Evolutionary conservation across 345 rosid genomes (phyloP).

Genomic region (Brassica incana): DNA sequence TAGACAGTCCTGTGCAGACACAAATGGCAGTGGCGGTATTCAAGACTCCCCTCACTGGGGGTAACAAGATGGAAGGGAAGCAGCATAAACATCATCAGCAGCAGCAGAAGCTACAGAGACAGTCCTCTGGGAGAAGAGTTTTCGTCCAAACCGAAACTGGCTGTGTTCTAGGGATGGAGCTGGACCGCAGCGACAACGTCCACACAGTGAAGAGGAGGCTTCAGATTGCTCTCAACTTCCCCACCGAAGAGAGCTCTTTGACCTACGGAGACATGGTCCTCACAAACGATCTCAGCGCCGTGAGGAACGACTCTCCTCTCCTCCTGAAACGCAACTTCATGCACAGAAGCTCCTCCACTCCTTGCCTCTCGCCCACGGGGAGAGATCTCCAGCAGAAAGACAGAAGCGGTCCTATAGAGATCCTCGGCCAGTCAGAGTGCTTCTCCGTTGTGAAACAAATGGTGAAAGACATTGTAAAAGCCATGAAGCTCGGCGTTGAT

Average conservation of each 20-base stretch:
- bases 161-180: slow-evolving; percentile 97
- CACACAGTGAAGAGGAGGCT: slow-evolving; percentile 92
- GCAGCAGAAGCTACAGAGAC: slow-evolving; percentile 42
- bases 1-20: slow-evolving; percentile 95
- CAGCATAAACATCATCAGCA: slow-evolving; percentile 38
- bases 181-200: slow-evolving; percentile 90
- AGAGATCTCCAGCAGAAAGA: slow-evolving; percentile 79
- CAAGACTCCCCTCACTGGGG: slow-evolving; percentile 67
- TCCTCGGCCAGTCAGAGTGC: slow-evolving; percentile 65
- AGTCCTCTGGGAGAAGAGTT: slow-evolving; percentile 75
- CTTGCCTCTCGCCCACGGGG: slow-evolving; percentile 93
- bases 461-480: slow-evolving; percentile 77
- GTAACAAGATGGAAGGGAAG: slow-evolving; percentile 61
- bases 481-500: slow-evolving; percentile 81
- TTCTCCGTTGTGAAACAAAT: slow-evolving; percentile 49
- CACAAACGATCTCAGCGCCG: slow-evolving; percentile 86
- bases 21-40: slow-evolving; percentile 92
- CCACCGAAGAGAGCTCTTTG: slow-evolving; percentile 77
- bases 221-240: slow-evolving; percentile 84
- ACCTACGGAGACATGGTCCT: slow-evolving; percentile 85
- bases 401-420: slow-evolving; percentile 83
- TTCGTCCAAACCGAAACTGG: slow-evolving; percentile 97
- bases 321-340: slow-evolving; percentile 73
- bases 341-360: slow-evolving; percentile 96
- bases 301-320: slow-evolving; percentile 84